Base-by-base conservation (phyloP, 306 rosid genomes). In the Citrullus mucosospermus region DNA sequence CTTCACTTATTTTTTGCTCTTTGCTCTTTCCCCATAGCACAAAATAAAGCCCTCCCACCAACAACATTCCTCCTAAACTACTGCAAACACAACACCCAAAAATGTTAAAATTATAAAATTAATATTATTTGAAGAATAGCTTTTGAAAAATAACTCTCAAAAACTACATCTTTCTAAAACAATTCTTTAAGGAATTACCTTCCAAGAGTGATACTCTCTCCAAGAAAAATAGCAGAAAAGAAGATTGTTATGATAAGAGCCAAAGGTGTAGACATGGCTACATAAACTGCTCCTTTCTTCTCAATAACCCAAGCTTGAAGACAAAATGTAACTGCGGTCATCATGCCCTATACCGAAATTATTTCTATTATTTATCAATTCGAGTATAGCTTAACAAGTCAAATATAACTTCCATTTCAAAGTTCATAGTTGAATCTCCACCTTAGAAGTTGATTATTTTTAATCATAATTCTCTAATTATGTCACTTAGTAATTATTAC, bases 271-370 rank as follows among this genome's bases (percentile, higher is more conserved):
- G 89, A 90, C 95, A 91, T 91, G 78, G 97, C 90, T 10, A 93
- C 81, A 78, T 89, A 93, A 79, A 93, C 97, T 0, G 98, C 90
- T n/a, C 96, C 97, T 81, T 88, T 90, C 80, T 88, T 93, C 87
- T 91, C 90, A 76, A 91, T 86, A 4, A 91, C 89, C 90, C 95
- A 93, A 59, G 97, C 75, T 89, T 93, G 98, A 53, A 89, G 78
- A 83, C 87, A 86, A 82, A 81, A 93, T n/a, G 98, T 84, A 18
- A 91, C 84, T 16, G 92, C 98, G 22, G 93, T 87, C 80, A 88
- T 95, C 69, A 89, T 74, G 71, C 96, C 98, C 98, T 93, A 71
- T 18, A 56, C 46, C 15, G 51, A 74, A 38, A 62, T 16, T 34
- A 10, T 6, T 18, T 17, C 0, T 55, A 18, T 17, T 55, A 55